Percentiles rank a stretch among this genome's conserved stretches.
Evolutionary conservation across 306 rosid genomes (phyloP).

Genomic region (Quercus rubra): DNA sequence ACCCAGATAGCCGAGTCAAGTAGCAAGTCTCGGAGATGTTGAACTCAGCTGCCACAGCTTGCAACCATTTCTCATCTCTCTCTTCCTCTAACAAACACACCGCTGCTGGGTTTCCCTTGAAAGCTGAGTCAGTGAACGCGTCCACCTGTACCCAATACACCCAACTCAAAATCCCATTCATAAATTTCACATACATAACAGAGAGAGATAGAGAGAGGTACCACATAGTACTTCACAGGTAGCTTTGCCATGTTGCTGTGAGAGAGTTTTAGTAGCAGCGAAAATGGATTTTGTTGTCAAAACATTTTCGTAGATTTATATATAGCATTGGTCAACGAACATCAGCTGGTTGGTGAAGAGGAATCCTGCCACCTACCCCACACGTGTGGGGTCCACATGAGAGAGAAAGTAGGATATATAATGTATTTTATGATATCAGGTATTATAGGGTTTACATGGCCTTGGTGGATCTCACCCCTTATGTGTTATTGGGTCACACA

Average conservation of each 20-base stretch:
- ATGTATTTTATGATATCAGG: too few species aligned
- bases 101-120: slow-evolving; percentile 78
- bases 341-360: too few species aligned
- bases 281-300: too few species aligned
- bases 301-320: too few species aligned
- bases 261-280: too few species aligned
- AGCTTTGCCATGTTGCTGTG: not conserved
- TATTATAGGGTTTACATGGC: too few species aligned
- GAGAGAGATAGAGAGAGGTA: slow-evolving; percentile 3
- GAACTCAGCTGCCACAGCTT: slow-evolving; percentile 56
- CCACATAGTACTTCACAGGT: slow-evolving; percentile 57
- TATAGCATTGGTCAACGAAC: too few species aligned
- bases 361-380: too few species aligned
- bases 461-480: too few species aligned
- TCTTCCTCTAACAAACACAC: slow-evolving; percentile 65
- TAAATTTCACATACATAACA: not conserved
- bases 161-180: not conserved
- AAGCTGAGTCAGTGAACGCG: slow-evolving; percentile 61
- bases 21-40: slow-evolving; percentile 49
- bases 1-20: slow-evolving; percentile 31
- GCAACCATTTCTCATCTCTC: slow-evolving; percentile 55
- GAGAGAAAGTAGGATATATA: too few species aligned
- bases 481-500: too few species aligned
- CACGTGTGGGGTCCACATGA: too few species aligned
- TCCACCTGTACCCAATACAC: slow-evolving; percentile 43